Base-by-base conservation (phyloP, 1,284 basidiomycete species). In the Microbotryum intermedium region DNA sequence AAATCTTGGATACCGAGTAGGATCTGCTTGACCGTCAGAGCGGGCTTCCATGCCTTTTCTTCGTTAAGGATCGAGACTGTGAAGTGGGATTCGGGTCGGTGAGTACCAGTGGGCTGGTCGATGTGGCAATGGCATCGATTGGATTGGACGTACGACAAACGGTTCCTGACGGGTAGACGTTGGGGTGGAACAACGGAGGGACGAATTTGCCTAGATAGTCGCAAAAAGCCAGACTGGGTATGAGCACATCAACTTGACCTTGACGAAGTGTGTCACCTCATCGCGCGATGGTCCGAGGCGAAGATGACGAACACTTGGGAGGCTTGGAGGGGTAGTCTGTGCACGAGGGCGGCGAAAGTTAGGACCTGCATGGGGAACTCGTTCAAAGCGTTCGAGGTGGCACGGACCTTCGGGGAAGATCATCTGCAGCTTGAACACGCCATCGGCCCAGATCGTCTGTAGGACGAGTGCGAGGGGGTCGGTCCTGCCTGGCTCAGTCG, bases 21-120 rank as follows among this genome's bases (percentile, higher is more conserved):
- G 69, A 99, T 93, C 82, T 97, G 93, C 76, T 98, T 99, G 77
- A 99, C 91, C 2, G 93, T 98, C 71, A 99, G 97, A 2, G 92
- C 88, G 11, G 95, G 92, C 75, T 97, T 97, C 95, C 95, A 99
- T 6, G 86, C 87, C 76, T 98, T 98, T 76, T 99, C 95, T 74
- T 99, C 95, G 74, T 98, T 94, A 45, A 99, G 78, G 73, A 99
- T 99, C 18, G 92, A 97, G 25, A 98, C 53, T 47, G 45, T 23
- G 34, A 34, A 34, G 10, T 29, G 49, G 6, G 49, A 28, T 9
- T 1, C 9, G 28, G n/a, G 49, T 26, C 25, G 20, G 28, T 29
- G 21, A 50, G 21, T 29, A 20, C 26, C 9, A 50, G 11, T n/a
- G 23, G 20, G 26, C 20, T 1, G 34, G 34, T 11, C 11, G 34